Conservation (phyloP, 78 protist genomes). For the Dictyostelium capitatum region DNA sequence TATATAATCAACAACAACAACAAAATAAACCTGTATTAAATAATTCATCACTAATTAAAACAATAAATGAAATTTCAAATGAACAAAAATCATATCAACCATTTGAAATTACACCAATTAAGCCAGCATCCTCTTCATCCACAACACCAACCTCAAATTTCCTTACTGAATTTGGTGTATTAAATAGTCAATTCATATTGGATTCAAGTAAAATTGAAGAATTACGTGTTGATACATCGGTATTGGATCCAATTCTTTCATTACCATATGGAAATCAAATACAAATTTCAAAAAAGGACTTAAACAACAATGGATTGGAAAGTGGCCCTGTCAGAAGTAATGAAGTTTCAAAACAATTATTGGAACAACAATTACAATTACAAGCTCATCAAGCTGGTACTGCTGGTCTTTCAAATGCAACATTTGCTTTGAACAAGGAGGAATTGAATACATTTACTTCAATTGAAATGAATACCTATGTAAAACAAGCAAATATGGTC, state of each 20-base stretch:
- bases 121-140: not conserved
- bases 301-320: not conserved
- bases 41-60: not conserved
- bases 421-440: not conserved
- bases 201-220: constrained; percentile 57
- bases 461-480: constrained; percentile 47
- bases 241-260: constrained; percentile 37
- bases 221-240: not conserved
- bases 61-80: constrained; percentile 40
- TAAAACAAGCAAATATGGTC: not conserved
- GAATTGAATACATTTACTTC: not conserved
- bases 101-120: constrained; percentile 53
- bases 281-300: not conserved
- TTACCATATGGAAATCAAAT: constrained; percentile 13
- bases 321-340: not conserved
- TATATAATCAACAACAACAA: not conserved
- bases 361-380: not conserved
- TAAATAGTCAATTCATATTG: not conserved
- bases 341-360: not conserved
- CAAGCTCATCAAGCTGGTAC: constrained; percentile 18
- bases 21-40: constrained; percentile 18
- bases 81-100: constrained; percentile 60
- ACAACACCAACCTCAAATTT: not conserved
- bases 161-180: constrained; percentile 12
- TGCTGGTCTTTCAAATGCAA: not conserved